Base-by-base conservation (phyloP, 2,329 filamentous ascomycete species). In the Xylaria sp. region DNA sequence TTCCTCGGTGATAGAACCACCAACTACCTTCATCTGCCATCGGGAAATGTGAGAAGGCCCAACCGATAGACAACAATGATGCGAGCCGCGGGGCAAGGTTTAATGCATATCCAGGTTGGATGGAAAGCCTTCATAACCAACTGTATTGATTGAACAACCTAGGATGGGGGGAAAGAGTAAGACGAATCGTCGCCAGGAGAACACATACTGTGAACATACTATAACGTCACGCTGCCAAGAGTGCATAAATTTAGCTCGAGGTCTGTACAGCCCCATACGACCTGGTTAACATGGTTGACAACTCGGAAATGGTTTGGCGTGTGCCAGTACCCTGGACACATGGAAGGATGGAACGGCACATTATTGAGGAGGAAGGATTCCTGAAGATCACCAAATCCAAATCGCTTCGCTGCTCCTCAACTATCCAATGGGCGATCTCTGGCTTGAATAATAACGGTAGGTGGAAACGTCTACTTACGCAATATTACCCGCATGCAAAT, bases 1-100 rank as follows among this genome's bases (percentile, higher is more conserved):
- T 42, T 36, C 61, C 60, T 28, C 23, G 44, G 40, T 70, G 68
- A 48, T 59, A 49, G 26, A 64, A 64, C 67, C 54, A 64, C 44
- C 63, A 63, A 33, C 11, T 28, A 42, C 17, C 63, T 20, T 56
- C 36, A 44, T 44, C 23, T 20, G 63, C 67, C 67, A 69, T 69
- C n/a, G 59, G 63, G 23, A 28, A 61, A 31, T 28, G 36, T 17
- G 46, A 42, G 23, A 15, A 42, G 20, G 11, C 53, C 13, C 3
- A 33, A 26, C 31, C 44, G 26, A 15, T 31, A 59, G 36, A 46
- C 20, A 31, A 15, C 38, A 66, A 53, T 36, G 40, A 33, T 49
- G 49, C 40, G 33, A 36, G 63, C 48, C 44, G 51, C 58, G 38
- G 58, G 44, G 44, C 36, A 15, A 28, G 38, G 38, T 17, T 33